These are phyloP conservation scores for Monascus ruber DNA, from an alignment of 2,329 filamentous ascomycete species.

Conservation along the genomic window DNA sequence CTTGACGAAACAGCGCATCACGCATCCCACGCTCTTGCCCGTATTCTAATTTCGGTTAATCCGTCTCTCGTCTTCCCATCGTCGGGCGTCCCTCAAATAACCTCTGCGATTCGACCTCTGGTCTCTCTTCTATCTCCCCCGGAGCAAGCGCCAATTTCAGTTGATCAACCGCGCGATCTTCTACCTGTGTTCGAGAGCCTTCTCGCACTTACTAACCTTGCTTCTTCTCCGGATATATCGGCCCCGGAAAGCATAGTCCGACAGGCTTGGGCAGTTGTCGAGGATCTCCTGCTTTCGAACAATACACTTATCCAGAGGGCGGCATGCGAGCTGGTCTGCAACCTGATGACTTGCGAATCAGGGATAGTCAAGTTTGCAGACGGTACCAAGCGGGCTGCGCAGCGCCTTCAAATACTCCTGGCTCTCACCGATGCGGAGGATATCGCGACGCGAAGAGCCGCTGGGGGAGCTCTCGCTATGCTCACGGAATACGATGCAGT, in stretches of 20 bases:
- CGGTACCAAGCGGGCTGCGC: conserved; percentile 53
- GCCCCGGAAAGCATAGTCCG: conserved; percentile 62
- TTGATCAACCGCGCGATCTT: conserved; percentile 55
- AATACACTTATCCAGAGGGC: conserved; percentile 71
- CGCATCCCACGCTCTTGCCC: conserved; percentile 69
- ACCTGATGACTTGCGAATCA: conserved; percentile 47
- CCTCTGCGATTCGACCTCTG: conserved; percentile 73
- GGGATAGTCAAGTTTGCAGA: conserved; percentile 38
- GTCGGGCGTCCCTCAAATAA: conserved; percentile 58
- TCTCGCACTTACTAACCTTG: conserved; percentile 87
- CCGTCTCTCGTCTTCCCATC: conserved; percentile 74
- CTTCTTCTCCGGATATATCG: conserved; percentile 44
- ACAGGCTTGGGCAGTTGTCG: conserved; percentile 61
- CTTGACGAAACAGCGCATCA: conserved; percentile 38
- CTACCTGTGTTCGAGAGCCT: conserved; percentile 83
- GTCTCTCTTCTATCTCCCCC: conserved; percentile 60
- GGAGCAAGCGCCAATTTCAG: conserved; percentile 41
- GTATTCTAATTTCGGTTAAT: conserved; percentile 77
- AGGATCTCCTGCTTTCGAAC: conserved; percentile 69
- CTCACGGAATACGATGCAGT: conserved; percentile 68
- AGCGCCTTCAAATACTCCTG: conserved; percentile 70
- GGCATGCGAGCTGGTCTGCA: conserved; percentile 80
- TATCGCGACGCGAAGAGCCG: conserved; percentile 63
- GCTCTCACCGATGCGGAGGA: conserved; percentile 84
- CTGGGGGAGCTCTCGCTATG: conserved; percentile 78